Evolutionary conservation across 768 basidiomycete genomes (phyloP).

Genomic region (Phanerochaete sordida): DNA sequence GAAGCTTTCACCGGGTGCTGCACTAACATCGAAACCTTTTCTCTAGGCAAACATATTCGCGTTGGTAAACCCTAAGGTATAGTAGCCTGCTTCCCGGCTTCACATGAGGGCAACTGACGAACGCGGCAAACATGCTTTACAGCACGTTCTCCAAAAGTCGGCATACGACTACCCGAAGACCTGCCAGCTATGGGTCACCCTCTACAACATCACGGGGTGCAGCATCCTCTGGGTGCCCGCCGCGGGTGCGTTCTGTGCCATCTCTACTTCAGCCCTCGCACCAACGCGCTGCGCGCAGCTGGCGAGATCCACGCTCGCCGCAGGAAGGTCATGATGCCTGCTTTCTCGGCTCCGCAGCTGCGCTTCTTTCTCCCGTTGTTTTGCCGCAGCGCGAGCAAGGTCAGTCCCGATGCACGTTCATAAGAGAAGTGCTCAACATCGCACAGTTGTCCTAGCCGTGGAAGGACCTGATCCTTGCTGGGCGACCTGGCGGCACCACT

Average conservation of each 20-base stretch:
- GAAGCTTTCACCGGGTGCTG: too few relatives aligned
- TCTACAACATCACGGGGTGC: constrained; percentile 2
- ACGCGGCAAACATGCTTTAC: constrained; percentile 2
- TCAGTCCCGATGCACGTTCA: neutral
- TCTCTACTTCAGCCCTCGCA: too few relatives aligned
- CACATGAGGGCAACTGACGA: neutral
- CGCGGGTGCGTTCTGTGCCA: neutral
- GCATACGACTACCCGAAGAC: constrained; percentile 16
- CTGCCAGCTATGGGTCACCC: neutral
- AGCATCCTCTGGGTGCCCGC: constrained; percentile 7
- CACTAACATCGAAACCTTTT: too few relatives aligned
- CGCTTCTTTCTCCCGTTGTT: constrained; percentile 25
- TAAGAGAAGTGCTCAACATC: neutral
- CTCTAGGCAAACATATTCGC: neutral
- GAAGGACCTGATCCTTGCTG: constrained; percentile 28
- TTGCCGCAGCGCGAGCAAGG: constrained; percentile 19
- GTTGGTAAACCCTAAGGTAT: constrained; percentile 8
- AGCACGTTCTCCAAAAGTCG: constrained; percentile 13
- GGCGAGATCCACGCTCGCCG: constrained; percentile 25
- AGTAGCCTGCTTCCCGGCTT: too few relatives aligned
- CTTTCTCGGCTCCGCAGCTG: constrained; percentile 24
- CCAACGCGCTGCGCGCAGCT: constrained; percentile 4
- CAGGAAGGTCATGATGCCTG: constrained; percentile 33
- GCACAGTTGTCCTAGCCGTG: constrained; percentile 5
- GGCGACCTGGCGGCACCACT: constrained; percentile 32